Percentiles rank a stretch among this genome's conserved stretches.
These are phyloP conservation scores for Mortierella sp. DNA, from an alignment of 371 early-diverging fungal species.

Conservation along the genomic window DNA sequence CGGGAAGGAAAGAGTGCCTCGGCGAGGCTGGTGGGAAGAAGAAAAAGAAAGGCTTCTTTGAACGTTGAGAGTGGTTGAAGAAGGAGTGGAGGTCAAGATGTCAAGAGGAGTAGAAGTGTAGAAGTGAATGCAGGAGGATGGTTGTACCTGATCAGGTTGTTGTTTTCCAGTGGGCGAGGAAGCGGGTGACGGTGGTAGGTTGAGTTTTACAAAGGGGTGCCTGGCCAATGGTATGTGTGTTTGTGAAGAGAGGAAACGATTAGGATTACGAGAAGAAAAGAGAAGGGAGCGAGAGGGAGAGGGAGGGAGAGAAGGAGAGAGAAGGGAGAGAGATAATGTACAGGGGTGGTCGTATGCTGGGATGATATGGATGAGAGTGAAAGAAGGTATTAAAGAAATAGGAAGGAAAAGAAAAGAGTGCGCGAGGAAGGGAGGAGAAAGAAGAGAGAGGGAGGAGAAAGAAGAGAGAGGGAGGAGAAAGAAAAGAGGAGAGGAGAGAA, in stretches of 20 bases:
- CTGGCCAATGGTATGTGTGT: slow-evolving; percentile 5
- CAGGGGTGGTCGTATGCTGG: slow-evolving; percentile 2
- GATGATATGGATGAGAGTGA: not conserved
- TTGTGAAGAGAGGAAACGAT: not conserved
- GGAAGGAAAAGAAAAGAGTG: not conserved
- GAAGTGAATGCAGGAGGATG: not conserved
- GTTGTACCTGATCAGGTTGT: not conserved
- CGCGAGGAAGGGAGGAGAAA: not conserved
- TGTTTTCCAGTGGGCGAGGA: not conserved
- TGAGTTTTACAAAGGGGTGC: slow-evolving; percentile 7
- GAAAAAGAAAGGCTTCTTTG: not conserved
- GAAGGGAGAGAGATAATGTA: not conserved
- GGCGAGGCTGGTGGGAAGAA: no score
- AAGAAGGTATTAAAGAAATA: not conserved
- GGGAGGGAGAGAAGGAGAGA: not conserved
- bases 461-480: not conserved
- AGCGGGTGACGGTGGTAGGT: not conserved
- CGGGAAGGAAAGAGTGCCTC: not conserved
- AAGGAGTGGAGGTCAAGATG: not conserved
- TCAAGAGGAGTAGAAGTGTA: not conserved
- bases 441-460: not conserved
- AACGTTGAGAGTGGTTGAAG: not conserved
- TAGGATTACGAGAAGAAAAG: not conserved
- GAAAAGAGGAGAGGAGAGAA: not conserved
- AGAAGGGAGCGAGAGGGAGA: not conserved